A percentile compares a stretch with the other conserved stretches of the same genome.
Evolutionary conservation across 2,329 filamentous ascomycete species (phyloP).

Genomic region (Helicocarpus griseus): DNA sequence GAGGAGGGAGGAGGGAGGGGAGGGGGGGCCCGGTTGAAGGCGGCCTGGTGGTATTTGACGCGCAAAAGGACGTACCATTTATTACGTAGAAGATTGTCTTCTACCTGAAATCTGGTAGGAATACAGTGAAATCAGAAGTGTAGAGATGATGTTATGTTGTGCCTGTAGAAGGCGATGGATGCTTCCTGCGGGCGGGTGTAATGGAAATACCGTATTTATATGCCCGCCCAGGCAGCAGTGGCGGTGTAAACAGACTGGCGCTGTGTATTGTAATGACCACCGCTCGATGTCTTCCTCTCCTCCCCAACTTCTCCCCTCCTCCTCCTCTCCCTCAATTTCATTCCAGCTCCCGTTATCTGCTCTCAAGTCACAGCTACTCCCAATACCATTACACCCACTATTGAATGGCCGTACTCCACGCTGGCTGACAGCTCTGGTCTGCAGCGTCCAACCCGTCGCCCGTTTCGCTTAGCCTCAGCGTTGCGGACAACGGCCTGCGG

Average conservation of each 20-base stretch:
- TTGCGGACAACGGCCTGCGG: conserved; percentile 1
- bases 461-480: conserved; percentile 2
- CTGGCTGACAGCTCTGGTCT: not conserved
- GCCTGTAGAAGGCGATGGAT: no score
- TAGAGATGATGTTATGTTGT: no score
- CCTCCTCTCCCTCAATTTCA: not conserved
- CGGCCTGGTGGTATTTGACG: no score
- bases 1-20: no score
- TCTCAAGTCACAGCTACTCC: not conserved
- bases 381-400: not conserved
- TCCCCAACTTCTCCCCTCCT: no score
- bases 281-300: not conserved
- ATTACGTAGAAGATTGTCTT: no score
- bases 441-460: not conserved
- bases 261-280: not conserved
- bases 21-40: no score
- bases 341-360: not conserved
- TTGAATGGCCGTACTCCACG: not conserved
- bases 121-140: no score
- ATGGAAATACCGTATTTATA: no score
- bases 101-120: no score
- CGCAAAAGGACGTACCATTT: no score
- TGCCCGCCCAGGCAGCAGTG: not conserved
- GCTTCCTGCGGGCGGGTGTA: not conserved
- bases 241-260: not conserved